phyloP scores from a whole-genome alignment of 495 filamentous ascomycete species.

The Neurospora hispaniola region DNA sequence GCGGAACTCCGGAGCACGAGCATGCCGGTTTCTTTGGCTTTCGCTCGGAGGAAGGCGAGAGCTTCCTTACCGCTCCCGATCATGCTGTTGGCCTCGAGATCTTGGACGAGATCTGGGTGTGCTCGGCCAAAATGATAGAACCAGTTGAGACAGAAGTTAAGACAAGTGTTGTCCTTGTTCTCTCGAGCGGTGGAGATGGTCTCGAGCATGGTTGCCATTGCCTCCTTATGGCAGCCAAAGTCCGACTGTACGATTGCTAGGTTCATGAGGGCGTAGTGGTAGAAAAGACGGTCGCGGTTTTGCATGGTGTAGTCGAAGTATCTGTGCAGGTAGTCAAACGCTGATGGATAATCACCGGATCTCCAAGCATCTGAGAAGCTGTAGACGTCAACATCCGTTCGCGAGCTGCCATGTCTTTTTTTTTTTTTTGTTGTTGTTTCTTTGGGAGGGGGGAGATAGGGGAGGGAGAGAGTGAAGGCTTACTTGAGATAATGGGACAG shows the following conservation, averaged over 20 bases:
- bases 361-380: constrained; percentile 86
- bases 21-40: constrained; percentile 80
- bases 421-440: too few relatives aligned
- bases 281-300: constrained; percentile 67
- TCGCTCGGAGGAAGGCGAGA: constrained; percentile 73
- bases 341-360: constrained; percentile 78
- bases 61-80: constrained; percentile 72
- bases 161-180: constrained; percentile 80
- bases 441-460: too few relatives aligned
- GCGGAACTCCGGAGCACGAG: constrained; percentile 80
- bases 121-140: constrained; percentile 88
- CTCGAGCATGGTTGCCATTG: constrained; percentile 87
- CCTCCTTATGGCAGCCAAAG: constrained; percentile 85
- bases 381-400: constrained; percentile 12
- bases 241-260: constrained; percentile 88
- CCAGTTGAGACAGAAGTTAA: constrained; percentile 96
- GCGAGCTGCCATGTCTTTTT: neutral
- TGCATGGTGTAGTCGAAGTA: constrained; percentile 98
- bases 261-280: constrained; percentile 94
- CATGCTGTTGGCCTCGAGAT: constrained; percentile 59
- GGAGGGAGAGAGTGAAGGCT: constrained; percentile 6
- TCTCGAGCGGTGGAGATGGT: constrained; percentile 85
- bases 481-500: constrained; percentile 70
- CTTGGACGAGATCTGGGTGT: constrained; percentile 64
- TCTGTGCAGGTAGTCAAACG: constrained; percentile 84